phyloP scores from a whole-genome alignment of 2,329 filamentous ascomycete genomes.

The Curvularia eragrostidis region DNA sequence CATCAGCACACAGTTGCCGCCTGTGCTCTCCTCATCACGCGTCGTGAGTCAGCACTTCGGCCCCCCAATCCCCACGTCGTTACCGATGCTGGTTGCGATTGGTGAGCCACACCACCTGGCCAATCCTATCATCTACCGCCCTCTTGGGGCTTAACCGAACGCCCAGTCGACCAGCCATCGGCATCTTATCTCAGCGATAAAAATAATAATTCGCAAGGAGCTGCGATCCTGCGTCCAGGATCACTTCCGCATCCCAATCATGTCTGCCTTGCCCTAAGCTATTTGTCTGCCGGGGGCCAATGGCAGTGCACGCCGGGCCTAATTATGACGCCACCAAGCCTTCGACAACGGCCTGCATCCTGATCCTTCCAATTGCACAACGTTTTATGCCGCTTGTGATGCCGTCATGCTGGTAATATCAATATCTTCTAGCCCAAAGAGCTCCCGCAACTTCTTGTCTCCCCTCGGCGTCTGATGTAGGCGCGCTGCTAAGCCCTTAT shows the following conservation, averaged over 20 bases:
- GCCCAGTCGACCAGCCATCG: slow-evolving; percentile 4
- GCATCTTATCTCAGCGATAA: slow-evolving; percentile 16
- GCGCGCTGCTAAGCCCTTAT: background rate
- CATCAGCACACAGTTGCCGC: background rate
- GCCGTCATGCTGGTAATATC: background rate
- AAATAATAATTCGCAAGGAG: slow-evolving; percentile 7
- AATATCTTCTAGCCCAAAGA: background rate
- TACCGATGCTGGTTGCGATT: slow-evolving; percentile 2
- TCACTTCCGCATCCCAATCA: slow-evolving; percentile 12
- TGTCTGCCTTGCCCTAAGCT: slow-evolving; percentile 23
- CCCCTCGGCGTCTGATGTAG: background rate
- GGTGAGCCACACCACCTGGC: background rate
- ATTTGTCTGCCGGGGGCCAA: slow-evolving; percentile 11
- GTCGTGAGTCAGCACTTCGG: background rate
- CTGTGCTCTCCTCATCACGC: slow-evolving; percentile 3
- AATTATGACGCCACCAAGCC: slow-evolving; percentile 13
- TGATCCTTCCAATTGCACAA: slow-evolving; percentile 7
- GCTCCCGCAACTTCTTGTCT: background rate
- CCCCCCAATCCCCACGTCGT: background rate
- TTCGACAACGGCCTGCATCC: background rate
- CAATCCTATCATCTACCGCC: slow-evolving; percentile 1
- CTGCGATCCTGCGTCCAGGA: background rate
- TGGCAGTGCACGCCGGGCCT: slow-evolving; percentile 13
- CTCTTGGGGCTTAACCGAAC: slow-evolving; percentile 1
- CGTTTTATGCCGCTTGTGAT: slow-evolving; percentile 5